Evolutionary conservation across 2,329 filamentous ascomycete species (phyloP), one percentile per base, ranked within the genome.

Genomic region (Teratosphaeriaceae sp.): DNA sequence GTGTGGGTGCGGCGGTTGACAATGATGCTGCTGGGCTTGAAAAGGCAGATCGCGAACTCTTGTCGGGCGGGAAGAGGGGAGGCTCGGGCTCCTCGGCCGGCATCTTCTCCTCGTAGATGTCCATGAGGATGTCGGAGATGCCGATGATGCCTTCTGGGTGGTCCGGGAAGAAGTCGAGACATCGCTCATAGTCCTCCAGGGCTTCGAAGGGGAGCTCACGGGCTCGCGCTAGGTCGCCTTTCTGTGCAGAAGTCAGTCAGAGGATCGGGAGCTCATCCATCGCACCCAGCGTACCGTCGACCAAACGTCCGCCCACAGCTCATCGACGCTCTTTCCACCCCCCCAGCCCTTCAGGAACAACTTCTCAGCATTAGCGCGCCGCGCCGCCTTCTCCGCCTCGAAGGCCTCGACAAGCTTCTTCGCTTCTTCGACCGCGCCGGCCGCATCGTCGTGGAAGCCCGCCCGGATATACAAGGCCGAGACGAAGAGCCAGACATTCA

Each of bases 401-500:
- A 95, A 73, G 0, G 67, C 70, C 51, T 83, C 74, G 1, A 88
- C 81, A 26, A 95, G 74, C 58, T 85, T 85, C 46, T 80, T 74
- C 1, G 90, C 92, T 69, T 97, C 92, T 9, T 80, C 75, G 21
- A 89, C 78, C 5, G 90, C 88, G 40, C 82, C 85, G 53, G 78
- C 79, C 11, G 85, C 81, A 61, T 97, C 90, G 16, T 89, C 83
- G 43, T 80, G 79, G 69, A 94, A 80, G 7, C 77, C 78, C 6
- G 90, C 87, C 41, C 88, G 79, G 21, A 88, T 79, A 60, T 97
- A 98, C 51, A 97, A 82, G 0, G 84, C 84, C 2, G 88, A 84
- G 48, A 96, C 88, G 60, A 92, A 84, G 7, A 96, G 72, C 92
- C 92, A 98, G 23, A 96, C 81, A 51, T 83, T 84, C 16, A 88